These are phyloP conservation scores for Trametes sp. DNA, from an alignment of 1,284 basidiomycete species.

Conservation along the genomic window DNA sequence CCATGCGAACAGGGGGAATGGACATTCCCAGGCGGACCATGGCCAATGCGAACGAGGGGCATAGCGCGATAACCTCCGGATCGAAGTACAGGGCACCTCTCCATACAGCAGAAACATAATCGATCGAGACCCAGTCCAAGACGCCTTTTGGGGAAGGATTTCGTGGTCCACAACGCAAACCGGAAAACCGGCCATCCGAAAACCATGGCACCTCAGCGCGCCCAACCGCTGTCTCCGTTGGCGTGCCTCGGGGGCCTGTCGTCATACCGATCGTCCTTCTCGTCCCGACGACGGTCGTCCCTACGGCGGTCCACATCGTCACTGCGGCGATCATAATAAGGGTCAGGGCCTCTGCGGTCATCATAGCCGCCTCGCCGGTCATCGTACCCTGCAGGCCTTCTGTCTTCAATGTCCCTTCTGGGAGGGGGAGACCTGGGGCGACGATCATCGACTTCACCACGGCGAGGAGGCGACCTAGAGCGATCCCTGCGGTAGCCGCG, in stretches of 20 bases:
- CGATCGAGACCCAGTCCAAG: constrained; percentile 36
- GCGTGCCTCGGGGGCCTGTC: constrained; percentile 73
- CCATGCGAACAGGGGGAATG: constrained; percentile 12
- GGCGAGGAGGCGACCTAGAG: constrained; percentile 75
- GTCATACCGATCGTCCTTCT: constrained; percentile 79
- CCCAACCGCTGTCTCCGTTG: constrained; percentile 69
- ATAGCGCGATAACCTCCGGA: constrained; percentile 40
- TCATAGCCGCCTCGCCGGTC: constrained; percentile 78
- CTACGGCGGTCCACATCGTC: constrained; percentile 79
- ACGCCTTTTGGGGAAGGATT: constrained; percentile 33
- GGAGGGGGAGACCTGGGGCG: constrained; percentile 81
- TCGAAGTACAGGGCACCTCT: constrained; percentile 38
- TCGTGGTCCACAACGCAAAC: constrained; percentile 32
- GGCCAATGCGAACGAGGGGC: constrained; percentile 29
- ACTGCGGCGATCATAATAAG: constrained; percentile 81
- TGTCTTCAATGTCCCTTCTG: constrained; percentile 78
- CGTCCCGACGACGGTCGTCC: constrained; percentile 70
- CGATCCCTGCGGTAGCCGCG: constrained; percentile 61
- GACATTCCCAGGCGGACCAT: constrained; percentile 20
- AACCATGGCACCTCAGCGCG: constrained; percentile 40
- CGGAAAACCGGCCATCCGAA: constrained; percentile 31
- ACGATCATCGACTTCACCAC: constrained; percentile 69
- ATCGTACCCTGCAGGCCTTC: constrained; percentile 87
- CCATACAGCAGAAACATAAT: constrained; percentile 40
- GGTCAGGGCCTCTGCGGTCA: constrained; percentile 79